phyloP scores from a whole-genome alignment of 2,329 filamentous ascomycete genomes.

The Elsinoe perseae region DNA sequence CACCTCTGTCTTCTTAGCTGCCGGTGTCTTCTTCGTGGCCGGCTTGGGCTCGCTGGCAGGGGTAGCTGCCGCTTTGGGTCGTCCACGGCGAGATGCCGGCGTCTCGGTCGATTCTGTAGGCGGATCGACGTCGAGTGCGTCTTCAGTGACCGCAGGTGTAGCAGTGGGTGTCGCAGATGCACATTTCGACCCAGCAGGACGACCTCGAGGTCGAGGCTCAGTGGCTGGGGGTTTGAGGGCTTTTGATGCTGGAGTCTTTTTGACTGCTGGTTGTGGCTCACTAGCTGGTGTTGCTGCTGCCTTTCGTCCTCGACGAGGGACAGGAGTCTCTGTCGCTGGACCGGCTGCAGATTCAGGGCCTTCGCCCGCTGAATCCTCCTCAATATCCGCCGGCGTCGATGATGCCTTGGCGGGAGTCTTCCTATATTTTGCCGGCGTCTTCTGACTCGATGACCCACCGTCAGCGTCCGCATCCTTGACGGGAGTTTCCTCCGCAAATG shows the following conservation, averaged over 20 bases:
- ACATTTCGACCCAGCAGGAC: neutral
- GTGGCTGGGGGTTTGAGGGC: neutral
- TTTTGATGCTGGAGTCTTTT: neutral
- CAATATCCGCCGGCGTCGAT: neutral
- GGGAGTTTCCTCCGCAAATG: constrained; percentile 1
- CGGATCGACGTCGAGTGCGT: neutral
- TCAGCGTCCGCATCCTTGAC: neutral
- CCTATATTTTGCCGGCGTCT: neutral
- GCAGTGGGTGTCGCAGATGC: neutral
- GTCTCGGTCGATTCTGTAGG: neutral
- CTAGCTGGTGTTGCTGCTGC: constrained; percentile 1
- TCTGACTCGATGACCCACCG: neutral
- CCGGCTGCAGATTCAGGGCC: neutral
- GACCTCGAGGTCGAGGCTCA: neutral
- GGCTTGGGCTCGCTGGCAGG: neutral
- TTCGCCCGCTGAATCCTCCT: neutral
- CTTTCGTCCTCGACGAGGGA: neutral
- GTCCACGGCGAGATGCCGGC: neutral
- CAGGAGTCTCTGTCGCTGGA: neutral
- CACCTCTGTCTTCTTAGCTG: neutral
- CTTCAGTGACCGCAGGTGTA: neutral
- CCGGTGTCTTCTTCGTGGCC: neutral
- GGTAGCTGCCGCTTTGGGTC: neutral
- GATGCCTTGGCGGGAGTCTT: neutral
- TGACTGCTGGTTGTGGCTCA: neutral